A percentile compares a stretch with the other conserved stretches of the same genome.
phyloP scores from a whole-genome alignment of 805 yeast genomes.

The Metschnikowia reukaufii region DNA sequence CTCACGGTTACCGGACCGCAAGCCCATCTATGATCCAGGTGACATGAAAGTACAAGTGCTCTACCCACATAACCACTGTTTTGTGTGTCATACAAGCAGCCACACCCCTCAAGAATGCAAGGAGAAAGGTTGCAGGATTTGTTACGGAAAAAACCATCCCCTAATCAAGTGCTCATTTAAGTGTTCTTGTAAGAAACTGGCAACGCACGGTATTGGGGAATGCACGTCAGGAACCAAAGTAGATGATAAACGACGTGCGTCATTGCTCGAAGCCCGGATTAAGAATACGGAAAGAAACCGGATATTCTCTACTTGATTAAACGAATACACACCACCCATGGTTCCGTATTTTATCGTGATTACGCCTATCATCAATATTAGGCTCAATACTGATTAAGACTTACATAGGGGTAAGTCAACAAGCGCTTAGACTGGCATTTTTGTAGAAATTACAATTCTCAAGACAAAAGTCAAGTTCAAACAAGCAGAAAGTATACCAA shows the following conservation, averaged over 20 bases:
- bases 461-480: too few species aligned
- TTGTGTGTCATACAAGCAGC: slow-evolving; percentile 1
- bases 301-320: not conserved
- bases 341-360: too few species aligned
- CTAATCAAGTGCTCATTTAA: not conserved
- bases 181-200: not conserved
- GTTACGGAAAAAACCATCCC: not conserved
- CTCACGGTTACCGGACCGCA: not conserved
- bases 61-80: not conserved
- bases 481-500: too few species aligned
- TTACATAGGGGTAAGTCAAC: too few species aligned
- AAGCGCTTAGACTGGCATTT: too few species aligned
- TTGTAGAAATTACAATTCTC: too few species aligned
- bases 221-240: not conserved
- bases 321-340: too few species aligned
- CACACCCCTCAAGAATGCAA: slow-evolving; percentile 1
- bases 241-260: not conserved
- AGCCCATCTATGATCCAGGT: not conserved
- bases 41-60: not conserved
- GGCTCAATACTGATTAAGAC: too few species aligned
- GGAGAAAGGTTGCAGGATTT: not conserved
- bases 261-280: not conserved
- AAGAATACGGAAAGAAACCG: not conserved
- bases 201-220: not conserved
- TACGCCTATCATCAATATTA: too few species aligned